A percentile compares a stretch with the other conserved stretches of the same genome.
phyloP scores from a whole-genome alignment of 1,139 yeast genomes.

The Suhomyces taliae region DNA sequence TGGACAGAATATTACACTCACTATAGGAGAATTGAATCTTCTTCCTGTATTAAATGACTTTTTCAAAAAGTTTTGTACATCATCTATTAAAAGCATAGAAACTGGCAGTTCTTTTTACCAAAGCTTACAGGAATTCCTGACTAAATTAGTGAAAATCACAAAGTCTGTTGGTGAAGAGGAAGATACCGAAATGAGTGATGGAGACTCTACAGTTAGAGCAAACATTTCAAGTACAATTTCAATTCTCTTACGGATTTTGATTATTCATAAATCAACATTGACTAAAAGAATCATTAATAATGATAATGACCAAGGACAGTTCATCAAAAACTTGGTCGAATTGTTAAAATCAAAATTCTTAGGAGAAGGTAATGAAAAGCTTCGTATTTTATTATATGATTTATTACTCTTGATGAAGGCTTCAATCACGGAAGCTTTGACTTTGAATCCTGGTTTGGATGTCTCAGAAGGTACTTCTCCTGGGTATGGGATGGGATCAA shows the following conservation, averaged over 20 bases:
- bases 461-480: slow-evolving; percentile 16
- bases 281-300: slow-evolving; percentile 31
- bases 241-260: slow-evolving; percentile 55
- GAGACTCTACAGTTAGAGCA: not conserved
- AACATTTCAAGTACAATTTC: slow-evolving; percentile 23
- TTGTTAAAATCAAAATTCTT: slow-evolving; percentile 47
- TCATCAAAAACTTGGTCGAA: slow-evolving; percentile 46
- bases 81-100: slow-evolving; percentile 23
- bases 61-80: slow-evolving; percentile 40
- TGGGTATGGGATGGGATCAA: slow-evolving; percentile 4
- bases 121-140: slow-evolving; percentile 12
- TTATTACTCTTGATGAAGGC: slow-evolving; percentile 56
- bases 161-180: not conserved
- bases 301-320: slow-evolving; percentile 35
- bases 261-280: slow-evolving; percentile 54
- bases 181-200: not conserved
- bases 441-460: slow-evolving; percentile 15
- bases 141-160: slow-evolving; percentile 14
- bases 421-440: slow-evolving; percentile 26
- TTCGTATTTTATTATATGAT: slow-evolving; percentile 64
- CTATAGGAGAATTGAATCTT: slow-evolving; percentile 12
- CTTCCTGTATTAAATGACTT: slow-evolving; percentile 38
- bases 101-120: slow-evolving; percentile 22
- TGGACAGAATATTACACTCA: not conserved
- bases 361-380: slow-evolving; percentile 41